Base-by-base conservation (phyloP, 2,329 filamentous ascomycete species). In the Fusarium denticulatum region DNA sequence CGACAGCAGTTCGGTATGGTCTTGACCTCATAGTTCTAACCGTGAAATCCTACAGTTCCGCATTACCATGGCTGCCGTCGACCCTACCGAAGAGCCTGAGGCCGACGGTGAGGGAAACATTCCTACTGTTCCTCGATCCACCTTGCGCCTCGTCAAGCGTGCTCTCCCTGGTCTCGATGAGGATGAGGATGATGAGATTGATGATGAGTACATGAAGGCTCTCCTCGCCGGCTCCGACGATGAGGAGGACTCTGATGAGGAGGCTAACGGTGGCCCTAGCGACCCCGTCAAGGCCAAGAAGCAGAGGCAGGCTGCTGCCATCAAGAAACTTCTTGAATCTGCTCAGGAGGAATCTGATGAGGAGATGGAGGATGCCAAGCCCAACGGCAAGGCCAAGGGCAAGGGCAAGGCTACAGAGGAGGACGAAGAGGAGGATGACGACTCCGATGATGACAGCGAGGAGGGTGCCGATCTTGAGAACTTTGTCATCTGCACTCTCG, bases 51-150 rank as follows among this genome's bases (percentile, higher is more conserved):
- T 45, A 34, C 79, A 97, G 95, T 97, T 98, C 86, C 94, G 94
- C 82, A 94, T 99, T 81, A 98, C 95, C 80, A 99, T 99, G 96
- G 96, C 97, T 79, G 96, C 96, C 75, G 92, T 99, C 82, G 96
- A 99, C 82, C 96, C 96, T 66, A 94, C 90, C 79, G 93, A 93
- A 78, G 88, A 90, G 77, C 88, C 91, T 40, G 89, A 94, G 82
- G 87, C 87, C 67, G 91, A 92, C 76, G 87, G 88, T 65, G 88
- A 89, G 59, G 88, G 87, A 78, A 90, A 91, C 79, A 83, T 89
- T 68, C 89, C 89, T 78, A 83, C 85, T 65, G 84, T 91, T 71
- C 89, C 92, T 78, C 93, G 95, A 78, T 93, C 96, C 60, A 99
- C 96, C 58, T 87, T 99, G 79, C 97, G 96, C 86, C 88, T 99